Base-by-base conservation (phyloP, 179 eudicot species). In the Drosera spatulata region DNA sequence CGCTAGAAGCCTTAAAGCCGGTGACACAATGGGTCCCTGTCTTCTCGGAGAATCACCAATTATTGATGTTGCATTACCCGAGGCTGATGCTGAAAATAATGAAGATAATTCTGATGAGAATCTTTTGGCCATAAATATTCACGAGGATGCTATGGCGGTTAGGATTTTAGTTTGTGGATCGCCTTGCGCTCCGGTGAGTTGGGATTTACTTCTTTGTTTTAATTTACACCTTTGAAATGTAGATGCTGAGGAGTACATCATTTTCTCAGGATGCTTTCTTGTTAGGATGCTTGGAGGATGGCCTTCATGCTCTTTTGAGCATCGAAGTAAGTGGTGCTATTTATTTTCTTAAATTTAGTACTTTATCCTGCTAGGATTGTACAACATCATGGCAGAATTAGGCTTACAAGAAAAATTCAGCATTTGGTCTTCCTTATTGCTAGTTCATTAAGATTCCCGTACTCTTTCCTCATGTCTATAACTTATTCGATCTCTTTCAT, bases 31-130 rank as follows among this genome's bases (percentile, higher is more conserved):
- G 76, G 96, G 89, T 61, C 98, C 96, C 11, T 69, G 68, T 66
- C 86, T 91, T 70, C 75, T 88, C 65, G 98, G 98, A 41, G 95
- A 88, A 50, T 80, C 89, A 62, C 98, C 98, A 55, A 76, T 62
- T 63, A 81, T 89, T 61, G 73, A 73, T 72, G 81, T 88, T 53
- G 72, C 76, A 53, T 61, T 74, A 66, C 86, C 93, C 38, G 95
- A 80, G 82, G 71, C 66, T 54, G 95, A 49, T 59, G 77, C 70
- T 33, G 90, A 55, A 12, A 86, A 86, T 47, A 88, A 82, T 50
- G 98, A 91, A 61, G 89, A 88, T 67, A 63, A 60, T 71, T 69
- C 74, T 44, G 78, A 66, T 55, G 82, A 68, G 67, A 73, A 64
- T 66, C 73, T 82, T 57, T 91, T 86, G 69, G 82, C 91, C 51